Evolutionary conservation across 2,329 filamentous ascomycete species (phyloP).

Genomic region (Aspergillus fijiensis): DNA sequence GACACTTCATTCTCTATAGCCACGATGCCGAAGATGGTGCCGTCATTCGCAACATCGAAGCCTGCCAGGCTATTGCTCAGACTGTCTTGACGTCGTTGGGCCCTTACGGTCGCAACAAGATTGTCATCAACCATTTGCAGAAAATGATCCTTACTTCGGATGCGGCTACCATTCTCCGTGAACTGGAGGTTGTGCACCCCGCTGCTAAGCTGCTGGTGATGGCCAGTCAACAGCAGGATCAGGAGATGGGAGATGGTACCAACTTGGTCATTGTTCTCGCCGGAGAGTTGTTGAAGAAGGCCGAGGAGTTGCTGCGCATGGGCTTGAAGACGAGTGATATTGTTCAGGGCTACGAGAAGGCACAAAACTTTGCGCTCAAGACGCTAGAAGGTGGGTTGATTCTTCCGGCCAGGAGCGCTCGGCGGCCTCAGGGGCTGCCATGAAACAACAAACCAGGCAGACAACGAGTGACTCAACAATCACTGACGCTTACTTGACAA

Average conservation of each 20-base stretch:
- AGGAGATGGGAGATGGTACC: conserved; percentile 98
- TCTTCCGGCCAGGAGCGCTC: not conserved
- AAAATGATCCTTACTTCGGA: conserved; percentile 99
- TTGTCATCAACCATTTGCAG: conserved; percentile 98
- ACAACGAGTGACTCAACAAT: not conserved
- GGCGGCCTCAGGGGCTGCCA: conserved; percentile 10
- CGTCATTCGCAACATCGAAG: conserved; percentile 96
- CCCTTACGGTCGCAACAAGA: conserved; percentile 97
- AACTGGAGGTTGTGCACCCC: conserved; percentile 97
- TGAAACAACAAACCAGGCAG: not conserved
- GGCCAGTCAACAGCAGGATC: conserved; percentile 98
- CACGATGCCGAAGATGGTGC: conserved; percentile 99
- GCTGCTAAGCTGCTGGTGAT: conserved; percentile 97
- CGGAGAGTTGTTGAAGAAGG: conserved; percentile 93
- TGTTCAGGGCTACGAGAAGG: conserved; percentile 91
- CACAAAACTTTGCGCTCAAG: conserved; percentile 82
- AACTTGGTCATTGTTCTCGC: conserved; percentile 96
- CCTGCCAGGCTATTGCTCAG: conserved; percentile 90
- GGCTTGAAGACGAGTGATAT: conserved; percentile 98
- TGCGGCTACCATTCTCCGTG: conserved; percentile 92
- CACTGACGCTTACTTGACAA: not conserved
- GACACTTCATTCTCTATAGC: conserved; percentile 53
- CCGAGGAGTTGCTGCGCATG: conserved; percentile 93
- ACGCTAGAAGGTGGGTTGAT: conserved; percentile 66
- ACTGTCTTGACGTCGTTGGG: conserved; percentile 97